These are phyloP conservation scores for Colletotrichum zoysiae DNA, from an alignment of 2,329 filamentous ascomycete genomes.

Conservation along the genomic window DNA sequence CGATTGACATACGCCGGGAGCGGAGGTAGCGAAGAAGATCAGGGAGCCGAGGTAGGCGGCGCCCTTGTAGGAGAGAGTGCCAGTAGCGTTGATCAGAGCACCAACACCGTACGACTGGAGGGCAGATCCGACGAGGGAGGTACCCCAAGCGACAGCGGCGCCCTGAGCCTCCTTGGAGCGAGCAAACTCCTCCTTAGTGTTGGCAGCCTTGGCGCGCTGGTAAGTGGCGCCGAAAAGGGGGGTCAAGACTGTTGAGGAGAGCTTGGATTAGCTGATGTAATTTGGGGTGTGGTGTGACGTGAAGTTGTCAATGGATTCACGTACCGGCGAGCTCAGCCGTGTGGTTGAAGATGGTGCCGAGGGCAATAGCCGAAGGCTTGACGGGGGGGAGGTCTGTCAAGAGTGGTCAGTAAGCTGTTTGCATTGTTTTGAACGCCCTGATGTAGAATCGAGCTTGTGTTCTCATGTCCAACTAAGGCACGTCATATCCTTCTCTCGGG, in stretches of 20 bases:
- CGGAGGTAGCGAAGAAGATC: slow-evolving; percentile 92
- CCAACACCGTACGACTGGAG: slow-evolving; percentile 91
- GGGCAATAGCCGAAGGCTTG: slow-evolving; percentile 97
- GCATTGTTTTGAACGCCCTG: not conserved
- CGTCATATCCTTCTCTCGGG: not conserved
- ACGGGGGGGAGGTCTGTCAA: slow-evolving; percentile 75
- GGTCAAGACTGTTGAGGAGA: slow-evolving; percentile 70
- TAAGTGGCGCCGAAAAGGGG: slow-evolving; percentile 96
- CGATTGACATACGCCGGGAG: slow-evolving; percentile 76
- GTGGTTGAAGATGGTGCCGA: slow-evolving; percentile 97
- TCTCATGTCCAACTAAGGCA: not conserved
- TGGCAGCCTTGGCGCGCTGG: slow-evolving; percentile 89
- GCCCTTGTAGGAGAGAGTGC: slow-evolving; percentile 96
- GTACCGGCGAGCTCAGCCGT: slow-evolving; percentile 80
- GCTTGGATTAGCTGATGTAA: slow-evolving; percentile 18
- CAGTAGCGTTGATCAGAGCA: slow-evolving; percentile 93
- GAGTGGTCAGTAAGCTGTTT: not conserved
- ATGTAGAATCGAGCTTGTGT: not conserved
- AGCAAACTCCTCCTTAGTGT: slow-evolving; percentile 97
- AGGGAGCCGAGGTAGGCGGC: slow-evolving; percentile 91
- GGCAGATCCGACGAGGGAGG: slow-evolving; percentile 88
- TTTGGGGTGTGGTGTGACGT: not conserved
- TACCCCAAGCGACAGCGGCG: slow-evolving; percentile 90
- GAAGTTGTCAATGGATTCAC: slow-evolving; percentile 37
- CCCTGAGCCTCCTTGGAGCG: slow-evolving; percentile 92